These are phyloP conservation scores for Pseudogymnoascus sp. DNA, from an alignment of 2,329 filamentous ascomycete species.

Conservation along the genomic window DNA sequence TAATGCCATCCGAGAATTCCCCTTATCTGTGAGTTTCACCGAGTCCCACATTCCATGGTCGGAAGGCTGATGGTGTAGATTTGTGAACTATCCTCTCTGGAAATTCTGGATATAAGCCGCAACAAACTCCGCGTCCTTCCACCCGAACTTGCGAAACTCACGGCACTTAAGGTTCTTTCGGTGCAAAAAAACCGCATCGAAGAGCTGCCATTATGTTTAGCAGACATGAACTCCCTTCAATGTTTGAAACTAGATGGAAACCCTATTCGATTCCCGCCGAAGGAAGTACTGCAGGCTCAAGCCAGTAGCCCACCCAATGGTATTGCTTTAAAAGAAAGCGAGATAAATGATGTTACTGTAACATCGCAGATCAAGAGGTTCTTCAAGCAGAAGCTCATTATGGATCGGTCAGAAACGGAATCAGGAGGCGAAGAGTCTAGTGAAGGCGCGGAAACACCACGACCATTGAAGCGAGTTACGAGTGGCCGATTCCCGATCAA, in stretches of 20 bases:
- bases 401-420: conserved; percentile 45
- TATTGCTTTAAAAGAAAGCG: conserved; percentile 48
- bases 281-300: conserved; percentile 54
- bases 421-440: conserved; percentile 53
- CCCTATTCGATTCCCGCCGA: conserved; percentile 70
- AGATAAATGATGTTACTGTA: conserved; percentile 51
- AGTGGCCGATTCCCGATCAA: conserved; percentile 61
- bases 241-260: conserved; percentile 88
- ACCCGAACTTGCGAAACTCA: conserved; percentile 68
- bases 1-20: conserved; percentile 62
- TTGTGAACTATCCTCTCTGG: conserved; percentile 74
- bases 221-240: conserved; percentile 82
- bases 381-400: conserved; percentile 40
- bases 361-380: conserved; percentile 55
- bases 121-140: conserved; percentile 76
- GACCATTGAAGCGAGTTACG: conserved; percentile 52
- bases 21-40: conserved; percentile 45
- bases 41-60: neutral
- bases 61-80: conserved; percentile 44
- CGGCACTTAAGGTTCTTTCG: conserved; percentile 80
- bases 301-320: conserved; percentile 48
- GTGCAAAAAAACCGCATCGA: conserved; percentile 81
- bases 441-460: conserved; percentile 72
- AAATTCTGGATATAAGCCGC: conserved; percentile 85
- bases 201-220: conserved; percentile 72